A percentile compares a stretch with the other conserved stretches of the same genome.
Conservation (phyloP, 2,329 filamentous ascomycete genomes). For the Curvularia hawaiiensis region DNA sequence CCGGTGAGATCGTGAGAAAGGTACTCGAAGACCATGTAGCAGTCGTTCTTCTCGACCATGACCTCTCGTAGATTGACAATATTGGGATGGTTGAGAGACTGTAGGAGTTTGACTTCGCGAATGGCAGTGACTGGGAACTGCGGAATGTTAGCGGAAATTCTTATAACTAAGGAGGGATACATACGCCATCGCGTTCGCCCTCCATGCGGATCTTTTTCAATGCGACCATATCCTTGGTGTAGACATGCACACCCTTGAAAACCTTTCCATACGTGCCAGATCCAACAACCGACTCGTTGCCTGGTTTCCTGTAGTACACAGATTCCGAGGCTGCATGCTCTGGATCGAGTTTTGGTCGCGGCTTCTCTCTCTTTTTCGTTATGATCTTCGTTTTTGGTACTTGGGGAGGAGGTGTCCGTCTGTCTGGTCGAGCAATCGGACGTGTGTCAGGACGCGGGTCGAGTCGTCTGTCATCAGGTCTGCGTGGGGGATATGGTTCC, state of each 20-base stretch:
- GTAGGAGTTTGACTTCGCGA: conserved; percentile 89
- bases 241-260: conserved; percentile 93
- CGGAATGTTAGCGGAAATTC: conserved; percentile 29
- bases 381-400: conserved; percentile 61
- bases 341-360: conserved; percentile 70
- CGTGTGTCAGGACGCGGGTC: conserved; percentile 33
- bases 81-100: conserved; percentile 80
- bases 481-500: conserved; percentile 35
- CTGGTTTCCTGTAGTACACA: conserved; percentile 92
- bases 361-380: conserved; percentile 71
- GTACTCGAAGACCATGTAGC: conserved; percentile 99
- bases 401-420: conserved; percentile 46
- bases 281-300: conserved; percentile 96
- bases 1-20: conserved; percentile 95
- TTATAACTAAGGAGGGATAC: not conserved
- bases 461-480: conserved; percentile 32
- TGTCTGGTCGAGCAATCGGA: conserved; percentile 46
- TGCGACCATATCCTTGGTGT: conserved; percentile 81
- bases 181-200: conserved; percentile 78
- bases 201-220: conserved; percentile 94
- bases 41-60: conserved; percentile 98
- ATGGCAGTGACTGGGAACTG: conserved; percentile 86
- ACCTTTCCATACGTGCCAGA: conserved; percentile 96
- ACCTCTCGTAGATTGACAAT: conserved; percentile 85
- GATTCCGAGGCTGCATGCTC: conserved; percentile 82